These are phyloP conservation scores for Apiospora phragmitis DNA, from an alignment of 2,329 filamentous ascomycete species.

Conservation along the genomic window DNA sequence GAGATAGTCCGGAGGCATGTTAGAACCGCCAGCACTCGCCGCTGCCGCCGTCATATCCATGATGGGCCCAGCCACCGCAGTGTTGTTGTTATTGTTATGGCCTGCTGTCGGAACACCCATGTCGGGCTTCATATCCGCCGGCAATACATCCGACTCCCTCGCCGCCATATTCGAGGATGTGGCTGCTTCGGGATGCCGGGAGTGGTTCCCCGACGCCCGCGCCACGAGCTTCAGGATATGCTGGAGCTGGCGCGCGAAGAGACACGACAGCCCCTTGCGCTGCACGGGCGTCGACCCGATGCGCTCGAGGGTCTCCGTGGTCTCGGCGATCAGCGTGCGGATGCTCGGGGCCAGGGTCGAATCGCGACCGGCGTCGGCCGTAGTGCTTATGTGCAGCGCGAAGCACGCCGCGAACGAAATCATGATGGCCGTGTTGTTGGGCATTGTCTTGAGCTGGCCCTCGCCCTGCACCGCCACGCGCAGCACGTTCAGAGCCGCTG, in stretches of 20 bases:
- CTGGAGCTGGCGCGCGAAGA: slow-evolving; percentile 58
- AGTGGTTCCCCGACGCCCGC: slow-evolving; percentile 22
- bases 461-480: slow-evolving; percentile 73
- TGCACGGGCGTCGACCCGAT: slow-evolving; percentile 67
- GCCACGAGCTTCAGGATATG: slow-evolving; percentile 43
- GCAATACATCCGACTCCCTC: neutral
- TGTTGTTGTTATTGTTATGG: slow-evolving; percentile 19
- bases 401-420: slow-evolving; percentile 74
- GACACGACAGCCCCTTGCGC: slow-evolving; percentile 64
- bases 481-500: slow-evolving; percentile 73
- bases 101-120: slow-evolving; percentile 14
- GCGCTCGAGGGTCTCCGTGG: slow-evolving; percentile 66
- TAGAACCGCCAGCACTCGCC: slow-evolving; percentile 17
- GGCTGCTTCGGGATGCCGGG: neutral
- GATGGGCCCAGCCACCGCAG: slow-evolving; percentile 12
- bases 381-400: slow-evolving; percentile 63
- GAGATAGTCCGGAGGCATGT: slow-evolving; percentile 25
- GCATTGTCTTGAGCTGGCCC: slow-evolving; percentile 69
- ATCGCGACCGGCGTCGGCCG: slow-evolving; percentile 54
- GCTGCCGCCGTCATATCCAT: slow-evolving; percentile 24
- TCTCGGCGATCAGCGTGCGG: slow-evolving; percentile 65
- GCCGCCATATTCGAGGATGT: neutral
- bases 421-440: slow-evolving; percentile 78
- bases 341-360: slow-evolving; percentile 61
- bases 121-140: neutral